These are phyloP conservation scores for Hippophae tibetana DNA, from an alignment of 306 rosid genomes.

Conservation along the genomic window DNA sequence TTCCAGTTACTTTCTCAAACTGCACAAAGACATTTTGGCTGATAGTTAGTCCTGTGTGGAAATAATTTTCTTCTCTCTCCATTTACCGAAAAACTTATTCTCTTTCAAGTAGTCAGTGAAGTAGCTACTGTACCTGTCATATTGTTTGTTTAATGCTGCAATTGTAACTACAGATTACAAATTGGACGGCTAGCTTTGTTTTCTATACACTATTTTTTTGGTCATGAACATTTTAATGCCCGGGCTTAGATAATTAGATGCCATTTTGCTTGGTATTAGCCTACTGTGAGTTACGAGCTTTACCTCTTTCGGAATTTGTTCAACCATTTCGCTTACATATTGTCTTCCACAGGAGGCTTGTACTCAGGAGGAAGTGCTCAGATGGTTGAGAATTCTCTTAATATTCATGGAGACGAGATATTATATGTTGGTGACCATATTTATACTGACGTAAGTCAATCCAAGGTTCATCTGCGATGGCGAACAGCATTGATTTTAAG, in stretches of 20 bases:
- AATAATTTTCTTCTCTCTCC: background rate
- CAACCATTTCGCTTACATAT: slow-evolving; percentile 4
- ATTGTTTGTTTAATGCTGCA: too few species aligned
- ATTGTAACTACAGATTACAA: too few species aligned
- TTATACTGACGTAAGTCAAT: slow-evolving; percentile 93
- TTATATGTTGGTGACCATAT: slow-evolving; percentile 97
- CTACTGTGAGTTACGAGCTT: too few species aligned
- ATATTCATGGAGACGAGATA: slow-evolving; percentile 90
- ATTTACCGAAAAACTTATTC: too few species aligned
- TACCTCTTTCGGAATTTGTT: background rate
- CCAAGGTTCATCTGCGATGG: slow-evolving; percentile 94
- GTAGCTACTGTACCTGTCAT: too few species aligned
- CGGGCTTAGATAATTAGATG: too few species aligned
- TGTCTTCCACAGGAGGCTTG: slow-evolving; percentile 64
- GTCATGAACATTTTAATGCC: too few species aligned
- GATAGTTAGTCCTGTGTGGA: background rate
- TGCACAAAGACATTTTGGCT: background rate
- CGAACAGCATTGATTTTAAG: slow-evolving; percentile 88
- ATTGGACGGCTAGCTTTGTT: too few species aligned
- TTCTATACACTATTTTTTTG: too few species aligned
- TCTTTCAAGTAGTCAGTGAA: too few species aligned
- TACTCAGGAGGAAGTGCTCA: slow-evolving; percentile 98
- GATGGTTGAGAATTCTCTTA: slow-evolving; percentile 79
- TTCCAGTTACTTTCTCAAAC: background rate
- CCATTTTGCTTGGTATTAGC: too few species aligned